Evolutionary conservation across 495 filamentous ascomycete genomes (phyloP).

Genomic region (Penicillium bialowiezense): DNA sequence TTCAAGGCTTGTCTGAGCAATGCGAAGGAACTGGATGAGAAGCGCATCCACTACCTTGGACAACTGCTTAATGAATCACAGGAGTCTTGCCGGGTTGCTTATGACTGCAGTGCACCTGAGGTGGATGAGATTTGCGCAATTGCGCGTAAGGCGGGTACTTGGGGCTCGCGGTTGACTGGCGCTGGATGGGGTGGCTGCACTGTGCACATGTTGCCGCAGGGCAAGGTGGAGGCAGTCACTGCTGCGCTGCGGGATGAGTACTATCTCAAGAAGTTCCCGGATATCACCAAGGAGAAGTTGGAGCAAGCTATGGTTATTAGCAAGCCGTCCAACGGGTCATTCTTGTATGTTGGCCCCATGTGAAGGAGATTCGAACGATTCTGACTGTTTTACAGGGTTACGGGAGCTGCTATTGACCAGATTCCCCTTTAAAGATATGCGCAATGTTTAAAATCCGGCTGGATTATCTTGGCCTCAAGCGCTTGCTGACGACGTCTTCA

Average conservation of each 20-base stretch:
- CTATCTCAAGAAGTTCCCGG: constrained; percentile 68
- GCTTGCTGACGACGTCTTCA: too few species aligned
- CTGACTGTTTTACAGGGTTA: constrained; percentile 30
- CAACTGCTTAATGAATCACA: constrained; percentile 87
- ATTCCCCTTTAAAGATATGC: constrained; percentile 26
- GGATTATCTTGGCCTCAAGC: too few species aligned
- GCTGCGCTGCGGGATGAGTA: constrained; percentile 76
- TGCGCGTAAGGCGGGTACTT: constrained; percentile 72
- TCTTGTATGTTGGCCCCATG: constrained; percentile 34
- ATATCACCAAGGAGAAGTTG: constrained; percentile 69
- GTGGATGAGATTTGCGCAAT: constrained; percentile 83
- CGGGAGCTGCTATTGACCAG: constrained; percentile 40
- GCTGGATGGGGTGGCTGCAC: constrained; percentile 97
- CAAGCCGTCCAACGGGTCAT: constrained; percentile 61
- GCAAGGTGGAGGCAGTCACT: constrained; percentile 80
- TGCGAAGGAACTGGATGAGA: constrained; percentile 49
- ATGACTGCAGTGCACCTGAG: constrained; percentile 88
- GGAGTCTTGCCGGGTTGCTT: constrained; percentile 74
- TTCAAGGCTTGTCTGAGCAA: constrained; percentile 70
- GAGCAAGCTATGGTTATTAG: constrained; percentile 83
- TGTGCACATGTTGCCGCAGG: constrained; percentile 85
- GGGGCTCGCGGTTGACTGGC: constrained; percentile 85
- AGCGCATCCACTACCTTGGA: constrained; percentile 70
- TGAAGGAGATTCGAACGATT: background rate
- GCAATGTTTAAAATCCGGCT: background rate